These are phyloP conservation scores for Biscutella auriculata DNA, from an alignment of 441 rosid genomes.

Conservation along the genomic window DNA sequence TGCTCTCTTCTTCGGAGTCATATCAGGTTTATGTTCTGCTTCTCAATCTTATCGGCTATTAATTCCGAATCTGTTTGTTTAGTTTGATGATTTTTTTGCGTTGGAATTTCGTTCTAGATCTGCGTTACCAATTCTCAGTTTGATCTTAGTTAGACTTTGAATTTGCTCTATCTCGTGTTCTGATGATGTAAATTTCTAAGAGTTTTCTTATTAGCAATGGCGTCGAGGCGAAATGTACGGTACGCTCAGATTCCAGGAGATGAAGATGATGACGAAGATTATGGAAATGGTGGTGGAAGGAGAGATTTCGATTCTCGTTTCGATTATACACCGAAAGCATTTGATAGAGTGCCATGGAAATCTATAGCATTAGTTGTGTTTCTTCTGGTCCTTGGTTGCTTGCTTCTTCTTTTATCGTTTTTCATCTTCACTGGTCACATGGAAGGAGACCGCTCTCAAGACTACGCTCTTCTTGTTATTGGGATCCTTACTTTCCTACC, in stretches of 20 bases:
- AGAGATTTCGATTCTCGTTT: conserved; percentile 45
- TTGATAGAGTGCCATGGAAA: conserved; percentile 74
- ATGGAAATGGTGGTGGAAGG: conserved; percentile 21
- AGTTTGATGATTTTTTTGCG: not conserved
- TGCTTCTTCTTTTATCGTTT: conserved; percentile 59
- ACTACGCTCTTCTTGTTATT: conserved; percentile 59
- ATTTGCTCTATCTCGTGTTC: no score
- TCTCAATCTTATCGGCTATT: not conserved
- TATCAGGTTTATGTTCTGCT: not conserved
- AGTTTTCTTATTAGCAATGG: conserved; percentile 29
- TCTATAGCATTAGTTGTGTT: conserved; percentile 67
- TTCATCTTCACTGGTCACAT: conserved; percentile 78
- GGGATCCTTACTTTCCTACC: conserved; percentile 80
- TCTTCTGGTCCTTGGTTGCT: conserved; percentile 51
- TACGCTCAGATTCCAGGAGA: conserved; percentile 48
- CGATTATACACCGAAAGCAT: conserved; percentile 46
- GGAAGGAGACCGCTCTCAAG: conserved; percentile 76
- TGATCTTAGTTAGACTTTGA: not conserved
- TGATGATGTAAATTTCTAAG: no score
- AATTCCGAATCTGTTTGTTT: not conserved
- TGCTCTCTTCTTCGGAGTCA: not conserved
- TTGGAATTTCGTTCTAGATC: not conserved
- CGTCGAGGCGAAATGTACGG: conserved; percentile 39
- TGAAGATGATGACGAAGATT: conserved; percentile 43
- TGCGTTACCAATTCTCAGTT: no score